Evolutionary conservation across 805 yeast genomes (phyloP).

Genomic region (Metschnikowia reukaufii): DNA sequence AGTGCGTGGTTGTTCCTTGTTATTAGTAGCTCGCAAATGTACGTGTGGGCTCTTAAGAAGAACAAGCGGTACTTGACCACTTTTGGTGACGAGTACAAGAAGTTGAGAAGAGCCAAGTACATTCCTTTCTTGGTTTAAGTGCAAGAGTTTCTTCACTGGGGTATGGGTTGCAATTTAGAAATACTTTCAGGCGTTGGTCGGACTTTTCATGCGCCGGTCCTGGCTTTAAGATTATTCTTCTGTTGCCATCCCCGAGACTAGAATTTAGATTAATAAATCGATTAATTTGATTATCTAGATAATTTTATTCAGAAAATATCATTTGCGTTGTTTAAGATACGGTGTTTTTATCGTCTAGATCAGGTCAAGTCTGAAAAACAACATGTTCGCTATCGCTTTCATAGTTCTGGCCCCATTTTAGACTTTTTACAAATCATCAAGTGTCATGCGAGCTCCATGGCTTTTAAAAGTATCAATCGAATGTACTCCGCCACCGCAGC

Average conservation of each 20-base stretch:
- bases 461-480: too few species aligned
- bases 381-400: too few species aligned
- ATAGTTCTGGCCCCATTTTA: too few species aligned
- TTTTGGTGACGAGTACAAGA: slow-evolving; percentile 78
- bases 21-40: slow-evolving; percentile 82
- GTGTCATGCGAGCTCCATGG: neutral
- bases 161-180: too few species aligned
- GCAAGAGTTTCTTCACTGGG: neutral
- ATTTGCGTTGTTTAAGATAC: too few species aligned
- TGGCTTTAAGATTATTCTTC: neutral
- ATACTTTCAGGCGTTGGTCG: too few species aligned
- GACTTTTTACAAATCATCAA: too few species aligned
- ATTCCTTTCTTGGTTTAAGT: slow-evolving; percentile 53
- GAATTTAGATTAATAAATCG: neutral
- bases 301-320: too few species aligned
- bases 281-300: neutral
- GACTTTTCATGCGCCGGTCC: too few species aligned
- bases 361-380: too few species aligned
- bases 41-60: slow-evolving; percentile 86
- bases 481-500: neutral
- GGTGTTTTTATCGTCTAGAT: too few species aligned
- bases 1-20: slow-evolving; percentile 67
- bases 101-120: slow-evolving; percentile 66
- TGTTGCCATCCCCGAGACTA: neutral
- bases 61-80: slow-evolving; percentile 64